Percentiles rank a stretch among this genome's conserved stretches.
phyloP scores from a whole-genome alignment of 1,284 basidiomycete species.

The Trametes hirsuta region DNA sequence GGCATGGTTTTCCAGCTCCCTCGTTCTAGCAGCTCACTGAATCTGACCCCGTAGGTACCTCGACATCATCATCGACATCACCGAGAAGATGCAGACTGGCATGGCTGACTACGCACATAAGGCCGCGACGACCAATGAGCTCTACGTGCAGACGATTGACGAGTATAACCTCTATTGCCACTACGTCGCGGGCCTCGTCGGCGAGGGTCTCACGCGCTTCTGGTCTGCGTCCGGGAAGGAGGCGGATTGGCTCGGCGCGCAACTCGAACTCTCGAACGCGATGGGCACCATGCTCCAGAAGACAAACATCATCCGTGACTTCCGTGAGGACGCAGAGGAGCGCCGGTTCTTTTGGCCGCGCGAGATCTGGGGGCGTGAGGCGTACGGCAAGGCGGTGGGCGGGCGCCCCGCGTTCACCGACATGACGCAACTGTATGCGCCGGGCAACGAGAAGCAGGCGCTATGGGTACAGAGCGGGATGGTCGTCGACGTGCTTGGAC shows the following conservation, averaged over 20 bases:
- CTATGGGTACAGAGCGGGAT: slow-evolving; percentile 86
- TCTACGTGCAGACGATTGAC: slow-evolving; percentile 73
- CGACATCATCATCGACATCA: slow-evolving; percentile 83
- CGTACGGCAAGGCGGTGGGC: slow-evolving; percentile 50
- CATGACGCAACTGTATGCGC: slow-evolving; percentile 62
- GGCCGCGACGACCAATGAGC: slow-evolving; percentile 68
- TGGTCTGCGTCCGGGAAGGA: slow-evolving; percentile 92
- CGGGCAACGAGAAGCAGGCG: slow-evolving; percentile 63
- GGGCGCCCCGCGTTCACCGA: slow-evolving; percentile 53
- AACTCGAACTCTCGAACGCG: slow-evolving; percentile 89
- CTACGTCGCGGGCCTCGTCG: slow-evolving; percentile 97
- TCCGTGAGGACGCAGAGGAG: slow-evolving; percentile 90
- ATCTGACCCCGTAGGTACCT: slow-evolving; percentile 59
- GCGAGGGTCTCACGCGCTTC: slow-evolving; percentile 92
- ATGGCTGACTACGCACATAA: slow-evolving; percentile 96
- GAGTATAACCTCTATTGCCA: slow-evolving; percentile 99
- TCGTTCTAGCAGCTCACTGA: neutral
- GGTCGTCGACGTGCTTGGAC: slow-evolving; percentile 88
- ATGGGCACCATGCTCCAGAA: slow-evolving; percentile 99
- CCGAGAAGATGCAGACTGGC: slow-evolving; percentile 86
- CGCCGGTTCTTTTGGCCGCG: slow-evolving; percentile 94
- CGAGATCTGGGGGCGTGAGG: slow-evolving; percentile 79
- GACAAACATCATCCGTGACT: slow-evolving; percentile 97
- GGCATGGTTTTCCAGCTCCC: slow-evolving; percentile 13
- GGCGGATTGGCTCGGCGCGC: slow-evolving; percentile 72